Base-by-base conservation (phyloP, 768 basidiomycete genomes). In the Gelatoporia subvermispora region DNA sequence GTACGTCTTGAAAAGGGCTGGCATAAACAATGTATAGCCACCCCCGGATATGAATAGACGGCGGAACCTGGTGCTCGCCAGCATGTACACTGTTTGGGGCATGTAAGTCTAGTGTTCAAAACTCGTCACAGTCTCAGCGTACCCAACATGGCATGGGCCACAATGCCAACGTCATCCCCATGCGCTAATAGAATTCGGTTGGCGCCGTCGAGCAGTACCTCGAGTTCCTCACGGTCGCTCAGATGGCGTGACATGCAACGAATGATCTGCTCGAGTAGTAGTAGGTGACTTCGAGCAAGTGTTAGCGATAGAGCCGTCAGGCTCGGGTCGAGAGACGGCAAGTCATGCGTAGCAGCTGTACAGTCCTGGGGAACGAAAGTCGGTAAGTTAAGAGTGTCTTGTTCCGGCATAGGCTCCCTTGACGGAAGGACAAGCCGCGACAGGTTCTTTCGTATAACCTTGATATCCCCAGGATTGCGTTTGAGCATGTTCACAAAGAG, bases 11-110 rank as follows among this genome's bases (percentile, higher is more conserved):
- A 87, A 64, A 11, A 91, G 66, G 3, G 76, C 74, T 0, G 85
- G 82, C 75, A 91, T 84, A 64, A 89, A 88, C 22, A 90, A 71
- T 3, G 76, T 76, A 60, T 87, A 91, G 21, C 82, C 85, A 24
- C 79, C 79, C 15, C 82, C 81, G 2, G 84, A 79, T 7, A 78
- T 78, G 62, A 90, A 87, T 17, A 91, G 63, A n/a, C 88, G 78
- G 24, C 79, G 74, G 58, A 89, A 91, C 16, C 88, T 79, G 8
- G 85, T 85, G 43, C 80, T 83, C 0, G 87, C 88, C 15, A 81
- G 76, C 82, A 88, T 83, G 24, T 84, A 72, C 5, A 81, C 86
- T 85, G 49, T 15, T 40, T 22, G 10, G 17, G 15, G 23, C 17
- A 31, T 15, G 8, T 18, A 35, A 35, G 36, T 45, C 44, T 40